Percentiles rank a stretch among this genome's conserved stretches.
These are phyloP conservation scores for Lasiodiplodia hormozganensis DNA, from an alignment of 2,329 filamentous ascomycete species.

Conservation along the genomic window DNA sequence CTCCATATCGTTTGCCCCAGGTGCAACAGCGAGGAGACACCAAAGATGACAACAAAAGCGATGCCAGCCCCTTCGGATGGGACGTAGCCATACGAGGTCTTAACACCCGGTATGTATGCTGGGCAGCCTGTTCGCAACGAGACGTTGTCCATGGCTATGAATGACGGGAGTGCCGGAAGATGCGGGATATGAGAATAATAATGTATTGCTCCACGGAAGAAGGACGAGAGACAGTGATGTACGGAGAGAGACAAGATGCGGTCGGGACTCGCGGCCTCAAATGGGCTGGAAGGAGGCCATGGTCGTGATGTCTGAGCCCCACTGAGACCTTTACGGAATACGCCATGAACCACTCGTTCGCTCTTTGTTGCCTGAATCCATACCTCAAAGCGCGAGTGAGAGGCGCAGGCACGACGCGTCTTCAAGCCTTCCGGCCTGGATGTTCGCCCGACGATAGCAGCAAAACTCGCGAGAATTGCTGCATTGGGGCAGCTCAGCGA, in stretches of 20 bases:
- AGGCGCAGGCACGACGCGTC: not conserved
- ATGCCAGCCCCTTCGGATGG: conserved; percentile 24
- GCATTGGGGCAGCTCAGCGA: not conserved
- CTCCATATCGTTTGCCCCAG: conserved; percentile 5
- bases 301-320: not conserved
- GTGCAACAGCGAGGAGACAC: conserved; percentile 8
- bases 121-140: not conserved
- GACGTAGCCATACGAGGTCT: conserved; percentile 19
- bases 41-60: conserved; percentile 12
- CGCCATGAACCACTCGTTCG: not conserved
- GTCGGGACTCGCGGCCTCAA: not conserved
- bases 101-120: not conserved
- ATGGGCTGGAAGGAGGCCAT: not conserved
- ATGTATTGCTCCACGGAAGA: not conserved
- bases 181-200: not conserved
- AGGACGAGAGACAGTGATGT: not conserved
- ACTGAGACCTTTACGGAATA: not conserved
- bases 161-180: not conserved
- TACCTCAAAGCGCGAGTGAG: not conserved
- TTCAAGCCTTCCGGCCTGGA: not conserved
- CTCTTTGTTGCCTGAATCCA: not conserved
- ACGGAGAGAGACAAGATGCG: not conserved
- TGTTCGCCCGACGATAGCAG: not conserved
- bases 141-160: not conserved
- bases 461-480: not conserved